These are phyloP conservation scores for Atalantia buxifolia DNA, from an alignment of 345 rosid species.

Conservation along the genomic window DNA sequence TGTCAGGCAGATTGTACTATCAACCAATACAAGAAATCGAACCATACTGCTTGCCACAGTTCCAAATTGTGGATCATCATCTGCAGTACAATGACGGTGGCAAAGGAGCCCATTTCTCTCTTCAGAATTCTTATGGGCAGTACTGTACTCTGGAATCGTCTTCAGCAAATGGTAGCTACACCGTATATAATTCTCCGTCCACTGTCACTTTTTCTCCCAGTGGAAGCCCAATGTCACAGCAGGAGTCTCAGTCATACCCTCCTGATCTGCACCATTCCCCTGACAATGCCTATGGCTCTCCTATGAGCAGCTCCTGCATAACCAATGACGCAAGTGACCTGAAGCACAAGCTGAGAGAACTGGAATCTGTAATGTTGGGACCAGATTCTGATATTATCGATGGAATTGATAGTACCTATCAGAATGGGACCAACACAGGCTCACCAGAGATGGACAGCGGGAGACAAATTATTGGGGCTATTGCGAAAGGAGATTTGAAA, in stretches of 20 bases:
- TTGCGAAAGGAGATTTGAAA: conserved; percentile 55
- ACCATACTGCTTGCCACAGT: conserved; percentile 37
- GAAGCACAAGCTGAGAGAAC: conserved; percentile 67
- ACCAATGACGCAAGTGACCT: conserved; percentile 65
- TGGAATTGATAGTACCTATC: conserved; percentile 33
- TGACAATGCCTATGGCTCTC: conserved; percentile 51
- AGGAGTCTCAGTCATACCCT: conserved; percentile 40
- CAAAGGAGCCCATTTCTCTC: conserved; percentile 24
- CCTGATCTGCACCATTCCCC: conserved; percentile 45
- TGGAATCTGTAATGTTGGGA: conserved; percentile 82
- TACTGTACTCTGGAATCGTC: conserved; percentile 68
- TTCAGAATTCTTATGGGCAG: conserved; percentile 35
- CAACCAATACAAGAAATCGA: conserved; percentile 42
- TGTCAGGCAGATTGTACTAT: conserved; percentile 40
- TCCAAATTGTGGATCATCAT: conserved; percentile 33
- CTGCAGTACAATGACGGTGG: conserved; percentile 25
- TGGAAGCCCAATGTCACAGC: conserved; percentile 49
- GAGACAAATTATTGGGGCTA: conserved; percentile 51
- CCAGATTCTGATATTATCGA: conserved; percentile 62
- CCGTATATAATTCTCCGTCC: conserved; percentile 38
- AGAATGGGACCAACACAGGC: conserved; percentile 13
- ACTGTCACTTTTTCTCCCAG: conserved; percentile 41
- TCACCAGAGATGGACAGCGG: conserved; percentile 38
- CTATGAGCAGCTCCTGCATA: conserved; percentile 68
- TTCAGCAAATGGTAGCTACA: conserved; percentile 34